phyloP scores from a whole-genome alignment of 106 monocot species.

The Acorus gramineus region DNA sequence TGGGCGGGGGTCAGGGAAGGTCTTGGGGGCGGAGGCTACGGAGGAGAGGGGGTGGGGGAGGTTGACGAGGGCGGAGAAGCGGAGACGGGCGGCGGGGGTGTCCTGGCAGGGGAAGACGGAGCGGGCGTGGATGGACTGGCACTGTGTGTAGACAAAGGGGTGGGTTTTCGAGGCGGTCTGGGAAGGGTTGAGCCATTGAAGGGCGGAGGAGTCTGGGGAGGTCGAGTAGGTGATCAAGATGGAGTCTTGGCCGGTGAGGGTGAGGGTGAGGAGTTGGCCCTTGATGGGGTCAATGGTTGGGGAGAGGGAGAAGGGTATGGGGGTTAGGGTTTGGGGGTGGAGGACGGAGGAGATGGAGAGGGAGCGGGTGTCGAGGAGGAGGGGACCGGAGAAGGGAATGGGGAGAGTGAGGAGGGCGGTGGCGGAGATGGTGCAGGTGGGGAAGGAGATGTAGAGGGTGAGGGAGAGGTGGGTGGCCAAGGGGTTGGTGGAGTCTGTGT shows the following conservation, averaged over 20 bases:
- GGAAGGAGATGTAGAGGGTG: slow-evolving; percentile 74
- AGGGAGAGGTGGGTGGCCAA: slow-evolving; percentile 50
- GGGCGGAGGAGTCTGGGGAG: slow-evolving; percentile 60
- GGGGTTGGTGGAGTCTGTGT: slow-evolving; percentile 46
- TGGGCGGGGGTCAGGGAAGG: slow-evolving; percentile 21
- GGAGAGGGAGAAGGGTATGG: slow-evolving; percentile 21
- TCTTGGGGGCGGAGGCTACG: slow-evolving; percentile 63
- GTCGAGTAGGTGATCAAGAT: slow-evolving; percentile 57
- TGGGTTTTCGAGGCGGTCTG: slow-evolving; percentile 44
- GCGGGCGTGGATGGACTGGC: slow-evolving; percentile 85
- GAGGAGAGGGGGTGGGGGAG: slow-evolving; percentile 51
- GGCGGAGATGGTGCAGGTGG: slow-evolving; percentile 45
- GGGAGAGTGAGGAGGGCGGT: slow-evolving; percentile 64
- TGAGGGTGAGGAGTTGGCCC: slow-evolving; percentile 46
- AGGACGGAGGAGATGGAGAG: slow-evolving; percentile 44
- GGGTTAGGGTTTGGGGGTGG: slow-evolving; percentile 17
- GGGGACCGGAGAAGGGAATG: slow-evolving; percentile 32
- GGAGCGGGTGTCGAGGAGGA: slow-evolving; percentile 51
- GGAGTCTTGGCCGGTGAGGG: slow-evolving; percentile 34
- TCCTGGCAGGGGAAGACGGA: slow-evolving; percentile 97
- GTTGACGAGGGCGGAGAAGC: slow-evolving; percentile 58
- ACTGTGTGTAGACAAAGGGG: slow-evolving; percentile 91
- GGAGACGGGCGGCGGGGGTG: slow-evolving; percentile 81
- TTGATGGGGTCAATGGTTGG: slow-evolving; percentile 28
- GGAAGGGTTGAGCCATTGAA: slow-evolving; percentile 78